Percentiles rank a stretch among this genome's conserved stretches.
Evolutionary conservation across 2,329 filamentous ascomycete genomes (phyloP).

Genomic region (Fusarium beomiforme): DNA sequence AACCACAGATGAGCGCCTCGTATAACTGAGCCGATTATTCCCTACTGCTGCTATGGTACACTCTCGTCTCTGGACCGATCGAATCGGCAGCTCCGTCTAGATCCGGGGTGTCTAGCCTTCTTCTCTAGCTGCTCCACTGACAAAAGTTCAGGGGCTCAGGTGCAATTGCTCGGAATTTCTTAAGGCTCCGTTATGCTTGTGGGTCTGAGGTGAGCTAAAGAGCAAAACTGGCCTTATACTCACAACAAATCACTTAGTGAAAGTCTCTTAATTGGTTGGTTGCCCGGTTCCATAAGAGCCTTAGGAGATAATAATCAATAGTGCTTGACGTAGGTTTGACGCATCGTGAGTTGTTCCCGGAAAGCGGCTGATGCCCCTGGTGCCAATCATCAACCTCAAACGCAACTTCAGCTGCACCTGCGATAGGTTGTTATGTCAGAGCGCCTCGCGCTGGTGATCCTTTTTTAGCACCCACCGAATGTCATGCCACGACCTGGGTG

Average conservation of each 20-base stretch:
- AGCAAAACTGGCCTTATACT: too few species aligned
- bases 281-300: too few species aligned
- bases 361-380: conserved; percentile 21
- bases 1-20: conserved; percentile 22
- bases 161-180: too few species aligned
- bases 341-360: conserved; percentile 32
- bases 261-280: too few species aligned
- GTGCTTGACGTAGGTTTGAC: conserved; percentile 33
- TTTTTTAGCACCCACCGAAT: conserved; percentile 28
- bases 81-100: conserved; percentile 27
- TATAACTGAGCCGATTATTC: conserved; percentile 20
- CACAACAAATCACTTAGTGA: too few species aligned
- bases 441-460: conserved; percentile 26
- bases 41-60: not conserved
- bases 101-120: conserved; percentile 3
- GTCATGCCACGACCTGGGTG: not conserved
- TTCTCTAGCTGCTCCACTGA: too few species aligned
- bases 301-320: not conserved
- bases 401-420: not conserved
- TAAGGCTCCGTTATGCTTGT: too few species aligned
- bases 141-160: too few species aligned
- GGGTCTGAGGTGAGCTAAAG: too few species aligned
- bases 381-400: conserved; percentile 21
- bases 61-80: conserved; percentile 3
- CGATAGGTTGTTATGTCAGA: not conserved